Base-by-base conservation (phyloP, 192 early-diverging fungal genomes). In the Coemansia sp. region DNA sequence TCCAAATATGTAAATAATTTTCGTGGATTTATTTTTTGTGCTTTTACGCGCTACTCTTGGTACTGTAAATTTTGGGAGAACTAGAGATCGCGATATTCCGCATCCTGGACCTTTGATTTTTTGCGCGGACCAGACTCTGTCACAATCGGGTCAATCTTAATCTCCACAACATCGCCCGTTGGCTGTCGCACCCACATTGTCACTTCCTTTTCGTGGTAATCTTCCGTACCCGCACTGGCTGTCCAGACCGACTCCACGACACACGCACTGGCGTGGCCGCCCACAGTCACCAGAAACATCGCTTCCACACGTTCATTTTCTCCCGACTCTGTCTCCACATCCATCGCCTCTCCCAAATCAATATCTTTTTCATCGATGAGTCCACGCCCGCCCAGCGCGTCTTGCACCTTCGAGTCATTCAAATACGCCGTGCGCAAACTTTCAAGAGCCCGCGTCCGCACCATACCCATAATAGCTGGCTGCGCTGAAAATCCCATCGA, bases 41-140 rank as follows among this genome's bases (percentile, higher is more conserved):
- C 31, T 34, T 34, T 34, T 8, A 34, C 31, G 31, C 0, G 31
- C 31, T 34, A 34, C 6, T 34, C 8, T 34, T 34, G 31, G 31
- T 1, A 34, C 31, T 34, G 31, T 34, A 34, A 25, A 42, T 59
- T 40, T 59, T 59, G 57, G 54, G 54, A 40, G 17, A 15, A 9
- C 34, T 58, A 68, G 8, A 79, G 42, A n/a, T 79, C 70, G 25
- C 60, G 72, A 53, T 70, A 79, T 26, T 79, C 76, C 20, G 76
- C 76, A 55, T 79, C 76, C 18, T 47, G 31, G 7, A 69, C 71
- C 3, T 58, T 0, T 3, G 18, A 12, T 6, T 55, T 58, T 4
- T 66, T 62, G 42, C 61, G 44, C 0, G 11, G 40, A 67, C 44
- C 3, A 23, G 25, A 2, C 69, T 26, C 44, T 12, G 4, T 66